A percentile compares a stretch with the other conserved stretches of the same genome.
These are phyloP conservation scores for Phascolomyces articulosus DNA, from an alignment of 371 early-diverging fungal species.

Conservation along the genomic window DNA sequence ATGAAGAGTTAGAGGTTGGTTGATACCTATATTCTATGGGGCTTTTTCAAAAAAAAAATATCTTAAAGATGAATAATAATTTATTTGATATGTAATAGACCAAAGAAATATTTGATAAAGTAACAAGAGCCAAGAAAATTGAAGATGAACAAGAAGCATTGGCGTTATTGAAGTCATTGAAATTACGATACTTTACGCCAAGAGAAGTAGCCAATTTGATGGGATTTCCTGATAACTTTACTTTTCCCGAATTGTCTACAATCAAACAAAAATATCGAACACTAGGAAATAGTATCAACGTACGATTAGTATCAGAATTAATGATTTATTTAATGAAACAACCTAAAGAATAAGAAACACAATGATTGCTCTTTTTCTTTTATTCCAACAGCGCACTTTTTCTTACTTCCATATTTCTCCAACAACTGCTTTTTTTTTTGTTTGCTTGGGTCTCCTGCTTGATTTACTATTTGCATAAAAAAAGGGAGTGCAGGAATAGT, in stretches of 20 bases:
- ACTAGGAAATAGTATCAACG: slow-evolving; percentile 73
- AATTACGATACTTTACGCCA: slow-evolving; percentile 80
- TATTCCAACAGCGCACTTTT: too few species aligned
- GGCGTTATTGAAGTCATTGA: slow-evolving; percentile 34
- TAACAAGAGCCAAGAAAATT: slow-evolving; percentile 20
- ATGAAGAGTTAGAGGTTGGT: slow-evolving; percentile 45
- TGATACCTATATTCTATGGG: too few species aligned
- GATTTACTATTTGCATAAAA: too few species aligned
- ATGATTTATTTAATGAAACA: slow-evolving; percentile 80
- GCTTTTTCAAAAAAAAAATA: too few species aligned
- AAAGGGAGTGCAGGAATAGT: too few species aligned
- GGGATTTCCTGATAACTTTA: slow-evolving; percentile 72
- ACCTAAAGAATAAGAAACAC: too few species aligned
- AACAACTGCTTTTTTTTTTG: too few species aligned
- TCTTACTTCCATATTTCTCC: too few species aligned
- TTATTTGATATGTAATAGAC: slow-evolving; percentile 28
- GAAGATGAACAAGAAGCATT: slow-evolving; percentile 33
- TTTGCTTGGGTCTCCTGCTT: too few species aligned
- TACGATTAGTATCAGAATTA: slow-evolving; percentile 61
- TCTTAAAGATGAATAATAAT: background rate
- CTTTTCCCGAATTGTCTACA: slow-evolving; percentile 56
- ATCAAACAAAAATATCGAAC: slow-evolving; percentile 68
- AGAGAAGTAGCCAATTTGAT: slow-evolving; percentile 78
- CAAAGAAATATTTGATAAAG: slow-evolving; percentile 22
- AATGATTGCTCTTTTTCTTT: too few species aligned